phyloP scores from a whole-genome alignment of 2,329 filamentous ascomycete species.

The Beauveria sp. region DNA sequence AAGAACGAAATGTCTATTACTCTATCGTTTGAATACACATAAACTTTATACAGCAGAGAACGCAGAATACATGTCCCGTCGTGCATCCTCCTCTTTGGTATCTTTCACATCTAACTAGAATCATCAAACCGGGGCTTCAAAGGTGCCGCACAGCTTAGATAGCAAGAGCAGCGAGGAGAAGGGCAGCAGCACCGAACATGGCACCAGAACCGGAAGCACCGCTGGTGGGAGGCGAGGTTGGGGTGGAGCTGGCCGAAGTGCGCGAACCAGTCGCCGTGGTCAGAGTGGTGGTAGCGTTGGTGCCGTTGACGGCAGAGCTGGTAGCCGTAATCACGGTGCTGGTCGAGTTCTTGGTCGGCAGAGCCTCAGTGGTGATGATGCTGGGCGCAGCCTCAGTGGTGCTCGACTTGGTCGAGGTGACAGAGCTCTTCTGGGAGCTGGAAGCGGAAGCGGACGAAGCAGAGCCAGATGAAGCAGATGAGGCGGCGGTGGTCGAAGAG shows the following conservation, averaged over 20 bases:
- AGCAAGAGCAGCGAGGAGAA: slow-evolving; percentile 1
- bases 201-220: slow-evolving; percentile 16
- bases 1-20: neutral
- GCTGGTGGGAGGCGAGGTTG: slow-evolving; percentile 10
- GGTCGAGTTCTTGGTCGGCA: slow-evolving; percentile 8
- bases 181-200: slow-evolving; percentile 10
- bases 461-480: neutral
- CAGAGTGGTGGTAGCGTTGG: slow-evolving; percentile 17
- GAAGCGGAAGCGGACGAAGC: neutral
- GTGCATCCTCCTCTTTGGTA: neutral
- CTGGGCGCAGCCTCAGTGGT: slow-evolving; percentile 19
- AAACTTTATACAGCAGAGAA: neutral
- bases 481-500: neutral
- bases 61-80: neutral
- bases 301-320: slow-evolving; percentile 3
- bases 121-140: neutral
- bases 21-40: neutral
- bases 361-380: slow-evolving; percentile 15
- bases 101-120: neutral
- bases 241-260: slow-evolving; percentile 11
- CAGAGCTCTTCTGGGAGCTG: slow-evolving; percentile 9
- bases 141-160: neutral
- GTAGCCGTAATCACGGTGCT: slow-evolving; percentile 10
- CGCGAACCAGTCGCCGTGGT: slow-evolving; percentile 12
- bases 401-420: slow-evolving; percentile 14